Evolutionary conservation across 2,329 filamentous ascomycete species (phyloP).

Genomic region (Hawksworthiomyces lignivorus): DNA sequence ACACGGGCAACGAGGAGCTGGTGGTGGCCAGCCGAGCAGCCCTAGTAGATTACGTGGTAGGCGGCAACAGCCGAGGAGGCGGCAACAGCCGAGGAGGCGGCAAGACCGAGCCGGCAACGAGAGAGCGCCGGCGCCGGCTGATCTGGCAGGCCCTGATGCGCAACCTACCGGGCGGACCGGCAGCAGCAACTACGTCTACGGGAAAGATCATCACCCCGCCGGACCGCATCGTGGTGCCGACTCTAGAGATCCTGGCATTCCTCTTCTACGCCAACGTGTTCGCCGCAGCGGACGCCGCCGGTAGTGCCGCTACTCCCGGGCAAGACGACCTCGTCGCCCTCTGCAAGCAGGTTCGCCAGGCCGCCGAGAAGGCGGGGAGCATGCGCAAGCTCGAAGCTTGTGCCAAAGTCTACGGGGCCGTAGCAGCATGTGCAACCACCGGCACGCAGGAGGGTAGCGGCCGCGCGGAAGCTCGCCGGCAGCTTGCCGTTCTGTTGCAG

Average conservation of each 20-base stretch:
- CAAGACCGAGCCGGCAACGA: no score
- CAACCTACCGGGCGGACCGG: constrained; percentile 38
- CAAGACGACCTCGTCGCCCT: constrained; percentile 45
- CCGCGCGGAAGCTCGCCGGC: constrained; percentile 51
- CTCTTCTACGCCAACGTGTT: constrained; percentile 58
- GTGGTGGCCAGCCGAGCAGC: constrained; percentile 62
- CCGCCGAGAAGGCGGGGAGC: constrained; percentile 76
- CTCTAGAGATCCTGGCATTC: constrained; percentile 70
- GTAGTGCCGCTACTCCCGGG: constrained; percentile 16
- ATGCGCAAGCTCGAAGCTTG: constrained; percentile 75
- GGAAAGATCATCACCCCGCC: constrained; percentile 36
- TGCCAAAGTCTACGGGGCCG: constrained; percentile 67
- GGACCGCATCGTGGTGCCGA: constrained; percentile 67
- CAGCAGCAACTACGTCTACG: neutral
- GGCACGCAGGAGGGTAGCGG: constrained; percentile 17
- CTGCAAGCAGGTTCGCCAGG: constrained; percentile 65
- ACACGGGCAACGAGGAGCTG: constrained; percentile 69
- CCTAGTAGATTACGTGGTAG: constrained; percentile 47
- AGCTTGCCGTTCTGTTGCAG: constrained; percentile 63
- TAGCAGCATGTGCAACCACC: constrained; percentile 37
- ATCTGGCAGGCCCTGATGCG: constrained; percentile 36
- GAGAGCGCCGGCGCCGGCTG: constrained; percentile 36
- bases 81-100: neutral
- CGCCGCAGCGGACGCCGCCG: neutral
- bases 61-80: constrained; percentile 10